Conservation (phyloP, 2,329 filamentous ascomycete species). For the Diaporthe vaccinii region DNA sequence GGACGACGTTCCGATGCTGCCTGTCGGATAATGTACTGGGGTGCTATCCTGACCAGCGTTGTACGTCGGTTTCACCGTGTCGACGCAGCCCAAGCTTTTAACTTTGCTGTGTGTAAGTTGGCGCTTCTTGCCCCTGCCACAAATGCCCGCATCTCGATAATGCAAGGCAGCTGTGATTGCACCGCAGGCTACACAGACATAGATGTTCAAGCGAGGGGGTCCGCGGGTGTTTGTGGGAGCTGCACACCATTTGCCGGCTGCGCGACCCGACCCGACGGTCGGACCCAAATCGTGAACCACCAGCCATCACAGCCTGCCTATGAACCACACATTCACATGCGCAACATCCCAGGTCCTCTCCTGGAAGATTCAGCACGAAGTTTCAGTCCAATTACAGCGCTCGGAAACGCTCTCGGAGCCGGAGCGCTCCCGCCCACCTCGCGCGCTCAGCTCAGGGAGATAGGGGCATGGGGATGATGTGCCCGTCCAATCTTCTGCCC, state of each 20-base stretch:
- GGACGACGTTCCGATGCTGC: neutral
- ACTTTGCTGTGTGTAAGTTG: slow-evolving; percentile 22
- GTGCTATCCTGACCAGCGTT: neutral
- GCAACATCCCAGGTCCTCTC: neutral
- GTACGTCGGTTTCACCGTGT: slow-evolving; percentile 2
- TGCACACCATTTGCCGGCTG: slow-evolving; percentile 21
- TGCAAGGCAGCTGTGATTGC: slow-evolving; percentile 21
- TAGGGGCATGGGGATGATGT: neutral
- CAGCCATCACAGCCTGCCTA: neutral
- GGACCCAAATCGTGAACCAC: slow-evolving; percentile 18
- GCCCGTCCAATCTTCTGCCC: neutral
- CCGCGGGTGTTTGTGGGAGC: slow-evolving; percentile 15
- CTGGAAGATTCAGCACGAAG: slow-evolving; percentile 18
- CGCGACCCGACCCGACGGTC: slow-evolving; percentile 27
- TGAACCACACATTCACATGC: slow-evolving; percentile 13
- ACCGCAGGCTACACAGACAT: slow-evolving; percentile 18
- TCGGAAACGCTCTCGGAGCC: slow-evolving; percentile 19
- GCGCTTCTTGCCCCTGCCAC: neutral
- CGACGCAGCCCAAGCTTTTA: neutral
- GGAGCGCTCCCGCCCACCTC: slow-evolving; percentile 5
- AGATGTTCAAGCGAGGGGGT: slow-evolving; percentile 1
- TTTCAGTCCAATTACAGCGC: slow-evolving; percentile 19
- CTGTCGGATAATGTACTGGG: neutral
- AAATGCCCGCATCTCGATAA: slow-evolving; percentile 2
- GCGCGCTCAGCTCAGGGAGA: neutral